Conservation (phyloP, 108 stramenopile genomes). For the Aureococcus anophagefferens region DNA sequence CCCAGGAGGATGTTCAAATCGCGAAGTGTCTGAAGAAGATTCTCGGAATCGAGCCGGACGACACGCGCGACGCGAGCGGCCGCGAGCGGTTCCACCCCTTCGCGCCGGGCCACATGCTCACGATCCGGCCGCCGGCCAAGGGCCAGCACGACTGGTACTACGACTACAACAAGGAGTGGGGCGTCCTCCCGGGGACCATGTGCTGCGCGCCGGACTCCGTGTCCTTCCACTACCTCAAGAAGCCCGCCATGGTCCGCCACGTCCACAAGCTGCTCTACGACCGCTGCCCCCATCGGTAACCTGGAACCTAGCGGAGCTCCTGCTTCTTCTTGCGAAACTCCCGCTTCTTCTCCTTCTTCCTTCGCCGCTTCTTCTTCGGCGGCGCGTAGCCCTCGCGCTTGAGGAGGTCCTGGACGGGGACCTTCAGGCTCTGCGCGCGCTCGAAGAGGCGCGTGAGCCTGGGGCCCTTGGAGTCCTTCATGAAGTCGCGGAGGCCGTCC, state of each 20-base stretch:
- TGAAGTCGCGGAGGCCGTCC: no score
- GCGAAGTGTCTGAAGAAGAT: conserved; percentile 55
- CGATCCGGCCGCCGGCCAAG: conserved; percentile 44
- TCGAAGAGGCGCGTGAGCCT: no score
- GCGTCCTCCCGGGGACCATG: conserved; percentile 44
- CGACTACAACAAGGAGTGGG: conserved; percentile 54
- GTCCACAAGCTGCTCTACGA: conserved; percentile 62
- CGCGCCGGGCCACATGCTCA: conserved; percentile 74
- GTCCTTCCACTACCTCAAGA: conserved; percentile 77
- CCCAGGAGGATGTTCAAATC: conserved; percentile 80
- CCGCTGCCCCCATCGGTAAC: conserved; percentile 19
- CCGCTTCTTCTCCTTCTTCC: no score
- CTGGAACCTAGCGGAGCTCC: no score
- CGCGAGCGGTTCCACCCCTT: conserved; percentile 91
- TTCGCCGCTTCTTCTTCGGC: no score
- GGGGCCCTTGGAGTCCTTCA: no score
- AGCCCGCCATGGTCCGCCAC: conserved; percentile 58
- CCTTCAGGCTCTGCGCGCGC: no score
- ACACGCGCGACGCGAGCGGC: conserved; percentile 77
- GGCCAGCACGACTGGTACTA: conserved; percentile 64
- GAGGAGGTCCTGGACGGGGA: no score
- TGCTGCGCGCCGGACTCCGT: conserved; percentile 78
- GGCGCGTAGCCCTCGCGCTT: no score
- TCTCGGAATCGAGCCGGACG: conserved; percentile 57
- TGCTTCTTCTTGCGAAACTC: no score